Base-by-base conservation (phyloP, 805 yeast genomes). In the Priceomyces medius region DNA sequence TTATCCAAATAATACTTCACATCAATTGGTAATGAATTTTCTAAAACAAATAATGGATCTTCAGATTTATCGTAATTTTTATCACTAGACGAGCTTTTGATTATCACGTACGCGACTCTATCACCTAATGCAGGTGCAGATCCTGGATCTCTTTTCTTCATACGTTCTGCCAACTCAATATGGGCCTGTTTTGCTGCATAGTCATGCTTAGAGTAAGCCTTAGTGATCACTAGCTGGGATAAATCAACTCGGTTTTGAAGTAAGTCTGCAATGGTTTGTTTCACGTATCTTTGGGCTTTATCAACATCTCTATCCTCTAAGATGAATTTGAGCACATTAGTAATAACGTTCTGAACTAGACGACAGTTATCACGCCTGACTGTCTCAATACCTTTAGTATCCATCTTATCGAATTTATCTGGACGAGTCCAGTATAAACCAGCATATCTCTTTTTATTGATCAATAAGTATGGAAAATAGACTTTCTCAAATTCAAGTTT, bases 341-440 rank as follows among this genome's bases (percentile, higher is more conserved):
- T 95, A 64, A 93, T 87, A 14, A 95, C 99, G 55, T 87, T 85
- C 52, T 90, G 96, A 3, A 95, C 99, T 50, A 93, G 69, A 31
- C 96, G 79, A 64, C 99, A 93, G 50, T 95, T 95, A 59, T 93
- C 99, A 73, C 99, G 81, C 63, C 99, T 82, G 32, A 93, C 99
- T 0, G 99, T 93, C 56, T 95, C 99, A 47, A 93, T 85, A 62
- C 99, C 99, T 58, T 93, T 93, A 24, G 97, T 91, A 61, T 93
- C 99, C 89, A 93, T 84, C 65, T 93, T 93, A 63, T 95, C 99
- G 55, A 79, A 88, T 49, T 87, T 88, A n/a, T 87, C 80, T 0
- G 97, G 84, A 35, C 79, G 77, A 0, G 99, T 93, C 99, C 99
- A 93, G 58, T 83, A 91, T 33, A 93, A 71, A 0, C 99, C 99